Conservation (phyloP, 352 stramenopile species). For the Phytophthora sp. region DNA sequence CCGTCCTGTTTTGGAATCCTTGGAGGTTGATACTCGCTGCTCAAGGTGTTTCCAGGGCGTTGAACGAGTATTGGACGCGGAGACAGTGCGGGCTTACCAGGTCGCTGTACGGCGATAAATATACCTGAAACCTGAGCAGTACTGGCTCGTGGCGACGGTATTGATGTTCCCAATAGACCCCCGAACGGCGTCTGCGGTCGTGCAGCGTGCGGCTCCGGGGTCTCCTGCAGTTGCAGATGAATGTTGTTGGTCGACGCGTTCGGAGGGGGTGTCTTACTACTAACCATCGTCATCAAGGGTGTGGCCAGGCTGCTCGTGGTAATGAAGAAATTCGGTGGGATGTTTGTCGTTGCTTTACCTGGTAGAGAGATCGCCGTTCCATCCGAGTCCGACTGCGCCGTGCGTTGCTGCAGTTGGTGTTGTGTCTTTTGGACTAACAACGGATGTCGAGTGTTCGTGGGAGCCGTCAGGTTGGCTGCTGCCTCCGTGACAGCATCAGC, state of each 20-base stretch:
- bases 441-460: slow-evolving; percentile 14
- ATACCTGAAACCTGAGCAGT: slow-evolving; percentile 14
- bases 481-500: slow-evolving; percentile 31
- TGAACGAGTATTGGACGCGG: slow-evolving; percentile 19
- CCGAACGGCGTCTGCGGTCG: slow-evolving; percentile 26
- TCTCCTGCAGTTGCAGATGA: slow-evolving; percentile 29
- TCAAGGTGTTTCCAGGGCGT: slow-evolving; percentile 13
- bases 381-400: slow-evolving; percentile 5
- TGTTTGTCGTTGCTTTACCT: slow-evolving; percentile 18
- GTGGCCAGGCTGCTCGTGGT: slow-evolving; percentile 39
- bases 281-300: slow-evolving; percentile 38
- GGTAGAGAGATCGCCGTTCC: slow-evolving; percentile 7
- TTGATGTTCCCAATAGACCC: slow-evolving; percentile 9
- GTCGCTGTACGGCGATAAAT: slow-evolving; percentile 24
- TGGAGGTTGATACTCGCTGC: slow-evolving; percentile 18
- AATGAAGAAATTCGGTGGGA: slow-evolving; percentile 21
- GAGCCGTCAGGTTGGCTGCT: slow-evolving; percentile 26
- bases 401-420: slow-evolving; percentile 14
- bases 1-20: slow-evolving; percentile 1
- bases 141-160: slow-evolving; percentile 24
- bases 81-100: slow-evolving; percentile 19
- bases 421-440: slow-evolving; percentile 15
- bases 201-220: not conserved
- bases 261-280: slow-evolving; percentile 25
- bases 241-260: slow-evolving; percentile 16